Conservation (phyloP, 2,329 filamentous ascomycete genomes). For the Arthrobotrys entomopaga region DNA sequence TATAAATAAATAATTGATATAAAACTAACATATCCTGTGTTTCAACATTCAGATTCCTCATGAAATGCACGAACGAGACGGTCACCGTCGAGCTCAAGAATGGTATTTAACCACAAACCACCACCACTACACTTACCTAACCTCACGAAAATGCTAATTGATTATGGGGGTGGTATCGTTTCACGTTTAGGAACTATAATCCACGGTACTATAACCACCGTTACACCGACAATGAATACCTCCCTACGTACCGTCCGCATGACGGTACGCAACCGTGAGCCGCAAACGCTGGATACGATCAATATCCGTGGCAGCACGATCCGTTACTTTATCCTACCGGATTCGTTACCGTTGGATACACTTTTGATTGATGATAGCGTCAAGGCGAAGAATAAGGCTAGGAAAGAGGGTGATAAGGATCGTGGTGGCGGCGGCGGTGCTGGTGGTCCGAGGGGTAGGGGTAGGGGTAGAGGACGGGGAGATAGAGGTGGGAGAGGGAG, state of each 20-base stretch:
- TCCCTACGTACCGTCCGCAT: slow-evolving; percentile 95
- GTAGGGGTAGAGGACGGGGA: slow-evolving; percentile 65
- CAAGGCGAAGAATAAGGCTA: slow-evolving; percentile 99
- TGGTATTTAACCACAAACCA: slow-evolving; percentile 68
- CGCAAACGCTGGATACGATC: slow-evolving; percentile 90
- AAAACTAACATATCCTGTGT: not conserved
- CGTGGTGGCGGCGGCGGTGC: slow-evolving; percentile 69
- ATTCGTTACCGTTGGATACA: slow-evolving; percentile 93
- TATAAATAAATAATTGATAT: too few species aligned
- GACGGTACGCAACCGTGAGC: slow-evolving; percentile 87
- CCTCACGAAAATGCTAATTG: not conserved
- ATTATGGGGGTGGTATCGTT: too few species aligned
- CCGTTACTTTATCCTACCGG: slow-evolving; percentile 94
- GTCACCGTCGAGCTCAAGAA: slow-evolving; percentile 99
- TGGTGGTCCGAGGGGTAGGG: slow-evolving; percentile 64
- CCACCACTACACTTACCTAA: slow-evolving; percentile 22
- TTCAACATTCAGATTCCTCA: slow-evolving; percentile 79
- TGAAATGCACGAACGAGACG: slow-evolving; percentile 99
- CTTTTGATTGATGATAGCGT: slow-evolving; percentile 94
- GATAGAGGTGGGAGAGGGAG: slow-evolving; percentile 62
- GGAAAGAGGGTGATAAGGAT: slow-evolving; percentile 78
- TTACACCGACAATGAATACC: slow-evolving; percentile 99
- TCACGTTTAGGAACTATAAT: slow-evolving; percentile 80
- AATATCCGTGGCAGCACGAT: slow-evolving; percentile 96
- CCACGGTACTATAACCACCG: slow-evolving; percentile 94